Evolutionary conservation across 1,284 basidiomycete species (phyloP).

Genomic region (Boletellus sp.): DNA sequence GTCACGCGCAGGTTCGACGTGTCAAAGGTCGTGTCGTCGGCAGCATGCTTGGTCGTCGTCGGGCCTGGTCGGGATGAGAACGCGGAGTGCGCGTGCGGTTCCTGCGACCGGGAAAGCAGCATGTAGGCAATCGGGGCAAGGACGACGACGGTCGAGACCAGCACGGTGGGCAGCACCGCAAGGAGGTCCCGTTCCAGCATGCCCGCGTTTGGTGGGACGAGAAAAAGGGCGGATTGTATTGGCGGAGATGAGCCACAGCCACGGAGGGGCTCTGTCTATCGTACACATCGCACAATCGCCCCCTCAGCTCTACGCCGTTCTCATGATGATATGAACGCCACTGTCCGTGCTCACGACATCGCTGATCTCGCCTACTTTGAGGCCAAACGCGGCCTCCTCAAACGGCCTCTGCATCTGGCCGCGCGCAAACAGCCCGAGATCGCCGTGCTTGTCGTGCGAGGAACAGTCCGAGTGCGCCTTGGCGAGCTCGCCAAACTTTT

Average conservation of each 20-base stretch:
- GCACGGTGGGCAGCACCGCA: no score
- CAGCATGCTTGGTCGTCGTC: not conserved
- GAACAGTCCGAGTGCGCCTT: slow-evolving; percentile 81
- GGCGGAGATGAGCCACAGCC: no score
- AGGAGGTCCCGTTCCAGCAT: not conserved
- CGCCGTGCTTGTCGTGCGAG: slow-evolving; percentile 76
- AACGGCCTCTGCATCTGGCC: slow-evolving; percentile 99
- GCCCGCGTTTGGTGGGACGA: no score
- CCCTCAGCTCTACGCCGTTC: slow-evolving; percentile 62
- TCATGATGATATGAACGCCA: slow-evolving; percentile 93
- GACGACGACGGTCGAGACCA: not conserved
- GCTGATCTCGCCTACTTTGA: slow-evolving; percentile 84
- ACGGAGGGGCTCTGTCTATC: not conserved
- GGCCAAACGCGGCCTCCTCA: slow-evolving; percentile 84
- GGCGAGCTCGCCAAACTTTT: slow-evolving; percentile 78
- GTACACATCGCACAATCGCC: not conserved
- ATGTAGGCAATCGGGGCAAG: slow-evolving; percentile 21
- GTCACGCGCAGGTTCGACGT: slow-evolving; percentile 46
- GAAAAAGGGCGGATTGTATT: no score
- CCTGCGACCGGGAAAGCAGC: slow-evolving; percentile 1
- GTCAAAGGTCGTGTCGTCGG: slow-evolving; percentile 22
- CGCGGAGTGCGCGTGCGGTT: no score
- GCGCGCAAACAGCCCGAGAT: slow-evolving; percentile 82
- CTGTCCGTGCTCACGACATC: slow-evolving; percentile 88
- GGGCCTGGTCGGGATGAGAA: not conserved